Percentiles rank a stretch among this genome's conserved stretches.
Evolutionary conservation across 768 basidiomycete genomes (phyloP).

Genomic region (Mrakia frigida): DNA sequence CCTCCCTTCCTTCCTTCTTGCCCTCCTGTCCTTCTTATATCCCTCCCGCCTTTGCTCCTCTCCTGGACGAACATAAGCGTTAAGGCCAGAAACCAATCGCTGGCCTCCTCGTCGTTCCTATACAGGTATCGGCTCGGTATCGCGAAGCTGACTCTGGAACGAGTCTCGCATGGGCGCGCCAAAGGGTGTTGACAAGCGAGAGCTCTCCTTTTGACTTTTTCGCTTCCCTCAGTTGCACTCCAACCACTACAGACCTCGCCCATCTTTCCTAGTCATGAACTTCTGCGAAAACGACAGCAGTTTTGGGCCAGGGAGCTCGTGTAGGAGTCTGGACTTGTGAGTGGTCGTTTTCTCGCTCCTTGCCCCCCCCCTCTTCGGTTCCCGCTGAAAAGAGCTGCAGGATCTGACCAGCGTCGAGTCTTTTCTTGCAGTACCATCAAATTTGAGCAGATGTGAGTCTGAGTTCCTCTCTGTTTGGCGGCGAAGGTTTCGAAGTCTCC

Average conservation of each 20-base stretch:
- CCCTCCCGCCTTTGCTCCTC: background rate
- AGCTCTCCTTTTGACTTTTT: background rate
- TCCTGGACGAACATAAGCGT: too few relatives aligned
- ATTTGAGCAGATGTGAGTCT: constrained; percentile 18
- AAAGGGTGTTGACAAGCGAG: background rate
- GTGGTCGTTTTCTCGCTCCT: background rate
- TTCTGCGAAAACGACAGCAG: constrained; percentile 5
- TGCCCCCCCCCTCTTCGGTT: too few relatives aligned
- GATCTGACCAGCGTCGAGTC: background rate
- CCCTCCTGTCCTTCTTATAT: background rate
- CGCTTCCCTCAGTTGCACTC: background rate
- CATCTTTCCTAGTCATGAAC: background rate
- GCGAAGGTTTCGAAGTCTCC: too few relatives aligned
- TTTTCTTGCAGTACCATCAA: constrained; percentile 4
- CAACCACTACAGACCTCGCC: background rate
- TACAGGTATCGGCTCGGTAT: too few relatives aligned
- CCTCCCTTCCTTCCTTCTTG: background rate
- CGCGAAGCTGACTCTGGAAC: too few relatives aligned
- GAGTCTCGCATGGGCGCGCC: background rate
- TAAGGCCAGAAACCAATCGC: too few relatives aligned
- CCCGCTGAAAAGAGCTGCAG: too few relatives aligned
- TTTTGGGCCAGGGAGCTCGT: background rate
- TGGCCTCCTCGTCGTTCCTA: too few relatives aligned
- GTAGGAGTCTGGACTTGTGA: constrained; percentile 12
- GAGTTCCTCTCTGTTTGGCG: background rate